A percentile compares a stretch with the other conserved stretches of the same genome.
phyloP scores from a whole-genome alignment of 345 rosid genomes.

The Litchi chinensis region DNA sequence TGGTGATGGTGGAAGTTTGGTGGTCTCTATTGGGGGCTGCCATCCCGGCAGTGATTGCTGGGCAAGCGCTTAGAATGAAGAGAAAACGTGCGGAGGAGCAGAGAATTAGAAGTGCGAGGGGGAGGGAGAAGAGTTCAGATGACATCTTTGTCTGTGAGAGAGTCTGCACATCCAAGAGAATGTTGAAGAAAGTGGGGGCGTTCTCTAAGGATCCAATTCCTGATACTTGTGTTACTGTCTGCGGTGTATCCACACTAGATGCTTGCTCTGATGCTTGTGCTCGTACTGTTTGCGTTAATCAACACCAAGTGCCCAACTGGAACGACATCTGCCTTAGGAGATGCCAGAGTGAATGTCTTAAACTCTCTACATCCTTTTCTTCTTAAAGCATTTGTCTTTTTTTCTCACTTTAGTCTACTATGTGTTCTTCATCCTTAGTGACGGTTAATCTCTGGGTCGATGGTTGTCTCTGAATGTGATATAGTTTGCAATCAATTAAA shows the following conservation, averaged over 20 bases:
- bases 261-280: conserved; percentile 70
- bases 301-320: conserved; percentile 75
- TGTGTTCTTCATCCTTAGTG: too few relatives aligned
- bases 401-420: neutral
- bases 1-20: conserved; percentile 57
- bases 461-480: too few relatives aligned
- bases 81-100: conserved; percentile 53
- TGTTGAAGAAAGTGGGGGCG: conserved; percentile 64
- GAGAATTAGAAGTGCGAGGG: conserved; percentile 49
- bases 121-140: conserved; percentile 59
- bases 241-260: conserved; percentile 66
- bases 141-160: conserved; percentile 69
- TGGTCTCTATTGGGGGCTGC: conserved; percentile 59
- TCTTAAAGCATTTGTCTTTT: neutral
- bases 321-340: conserved; percentile 54
- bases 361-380: conserved; percentile 36
- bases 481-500: too few relatives aligned
- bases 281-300: conserved; percentile 58
- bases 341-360: conserved; percentile 63
- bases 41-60: conserved; percentile 53
- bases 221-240: conserved; percentile 62
- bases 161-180: conserved; percentile 70
- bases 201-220: conserved; percentile 56
- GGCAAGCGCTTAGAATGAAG: conserved; percentile 55
- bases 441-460: neutral